Evolutionary conservation across 805 yeast species (phyloP).

Genomic region (Kodamaea laetipori): DNA sequence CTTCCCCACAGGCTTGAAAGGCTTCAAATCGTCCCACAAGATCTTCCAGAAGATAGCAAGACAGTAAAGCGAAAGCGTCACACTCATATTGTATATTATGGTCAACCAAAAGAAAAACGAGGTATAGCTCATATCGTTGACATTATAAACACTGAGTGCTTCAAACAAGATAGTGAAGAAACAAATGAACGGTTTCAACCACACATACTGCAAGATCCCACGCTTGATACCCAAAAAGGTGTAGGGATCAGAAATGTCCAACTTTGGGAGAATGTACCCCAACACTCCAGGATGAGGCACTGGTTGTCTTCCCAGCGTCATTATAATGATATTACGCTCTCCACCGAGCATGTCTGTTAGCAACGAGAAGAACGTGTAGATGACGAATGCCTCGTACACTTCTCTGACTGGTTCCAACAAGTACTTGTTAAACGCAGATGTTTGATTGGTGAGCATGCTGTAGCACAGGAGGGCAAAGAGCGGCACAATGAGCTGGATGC

Average conservation of each 20-base stretch:
- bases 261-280: conserved; percentile 49
- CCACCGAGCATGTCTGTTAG: conserved; percentile 88
- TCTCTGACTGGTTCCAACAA: conserved; percentile 77
- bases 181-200: conserved; percentile 88
- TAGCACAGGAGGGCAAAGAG: conserved; percentile 75
- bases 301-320: conserved; percentile 71
- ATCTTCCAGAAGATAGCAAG: conserved; percentile 93
- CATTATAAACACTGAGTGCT: conserved; percentile 50
- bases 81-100: conserved; percentile 74
- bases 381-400: conserved; percentile 93
- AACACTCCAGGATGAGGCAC: conserved; percentile 62
- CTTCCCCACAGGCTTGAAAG: conserved; percentile 88
- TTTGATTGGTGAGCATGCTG: conserved; percentile 50
- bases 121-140: conserved; percentile 47
- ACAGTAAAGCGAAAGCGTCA: conserved; percentile 78
- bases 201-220: conserved; percentile 89
- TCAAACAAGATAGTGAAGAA: conserved; percentile 51
- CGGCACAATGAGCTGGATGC: conserved; percentile 83
- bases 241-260: conserved; percentile 86
- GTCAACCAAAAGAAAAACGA: conserved; percentile 67
- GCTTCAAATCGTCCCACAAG: conserved; percentile 70
- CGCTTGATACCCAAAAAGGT: conserved; percentile 77
- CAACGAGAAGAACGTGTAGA: conserved; percentile 86
- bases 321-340: conserved; percentile 78
- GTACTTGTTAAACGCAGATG: conserved; percentile 41